Evolutionary conservation across 2,329 filamentous ascomycete genomes (phyloP).

Genomic region (Alternaria sp.): DNA sequence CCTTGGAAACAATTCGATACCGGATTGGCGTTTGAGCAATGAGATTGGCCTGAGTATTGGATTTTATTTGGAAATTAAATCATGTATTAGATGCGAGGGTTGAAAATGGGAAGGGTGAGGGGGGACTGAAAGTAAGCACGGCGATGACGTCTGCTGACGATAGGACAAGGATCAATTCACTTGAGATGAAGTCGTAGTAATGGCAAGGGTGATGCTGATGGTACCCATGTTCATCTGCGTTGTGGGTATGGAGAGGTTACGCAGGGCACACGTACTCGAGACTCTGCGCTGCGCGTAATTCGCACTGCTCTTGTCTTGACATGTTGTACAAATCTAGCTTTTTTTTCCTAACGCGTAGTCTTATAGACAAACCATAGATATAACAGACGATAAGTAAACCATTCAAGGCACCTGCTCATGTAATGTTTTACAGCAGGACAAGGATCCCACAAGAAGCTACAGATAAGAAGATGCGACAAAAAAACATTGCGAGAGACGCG

Average conservation of each 20-base stretch:
- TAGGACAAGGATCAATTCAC: constrained; percentile 24
- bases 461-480: neutral
- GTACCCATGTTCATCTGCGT: constrained; percentile 27
- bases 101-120: constrained; percentile 16
- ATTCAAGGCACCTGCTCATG: neutral
- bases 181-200: constrained; percentile 24
- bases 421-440: neutral
- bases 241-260: constrained; percentile 32
- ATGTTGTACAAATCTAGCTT: too few species aligned
- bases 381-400: neutral
- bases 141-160: constrained; percentile 31
- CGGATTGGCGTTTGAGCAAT: neutral
- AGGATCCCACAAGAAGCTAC: neutral
- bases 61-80: neutral
- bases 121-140: constrained; percentile 15
- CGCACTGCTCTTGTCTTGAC: too few species aligned
- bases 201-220: constrained; percentile 17
- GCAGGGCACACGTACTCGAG: too few species aligned
- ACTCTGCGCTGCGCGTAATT: too few species aligned
- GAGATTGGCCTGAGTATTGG: too few species aligned
- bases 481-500: neutral
- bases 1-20: too few species aligned
- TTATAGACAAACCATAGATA: neutral
- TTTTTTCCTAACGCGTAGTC: neutral
- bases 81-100: constrained; percentile 33